phyloP scores from a whole-genome alignment of 1,139 yeast species.

The Hemisphaericaspora lyxosophila region DNA sequence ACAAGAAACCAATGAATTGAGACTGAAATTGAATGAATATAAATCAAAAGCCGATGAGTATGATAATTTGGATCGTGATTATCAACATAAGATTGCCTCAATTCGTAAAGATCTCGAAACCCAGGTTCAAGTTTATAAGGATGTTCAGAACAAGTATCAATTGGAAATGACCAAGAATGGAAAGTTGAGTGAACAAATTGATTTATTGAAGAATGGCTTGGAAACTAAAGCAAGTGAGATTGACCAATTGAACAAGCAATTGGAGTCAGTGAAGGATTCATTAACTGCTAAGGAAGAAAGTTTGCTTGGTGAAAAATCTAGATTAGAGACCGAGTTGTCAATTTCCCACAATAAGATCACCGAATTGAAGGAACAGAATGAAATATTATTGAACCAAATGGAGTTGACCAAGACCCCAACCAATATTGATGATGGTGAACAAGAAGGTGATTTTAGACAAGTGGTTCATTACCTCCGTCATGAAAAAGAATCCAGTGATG shows the following conservation, averaged over 20 bases:
- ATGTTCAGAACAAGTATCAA: conserved; percentile 56
- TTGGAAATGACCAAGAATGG: conserved; percentile 59
- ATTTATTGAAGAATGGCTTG: conserved; percentile 43
- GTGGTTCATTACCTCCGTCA: conserved; percentile 65
- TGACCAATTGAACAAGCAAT: conserved; percentile 28
- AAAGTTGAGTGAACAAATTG: conserved; percentile 47
- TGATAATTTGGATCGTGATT: conserved; percentile 35
- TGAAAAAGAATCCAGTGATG: conserved; percentile 73
- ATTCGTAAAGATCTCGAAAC: conserved; percentile 46
- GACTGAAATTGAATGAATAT: conserved; percentile 22
- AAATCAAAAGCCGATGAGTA: conserved; percentile 34
- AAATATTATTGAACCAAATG: conserved; percentile 66
- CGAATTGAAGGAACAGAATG: conserved; percentile 66
- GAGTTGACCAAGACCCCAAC: conserved; percentile 40
- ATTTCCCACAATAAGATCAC: conserved; percentile 45
- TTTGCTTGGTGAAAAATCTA: conserved; percentile 22
- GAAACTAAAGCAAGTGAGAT: conserved; percentile 37
- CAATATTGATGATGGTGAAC: conserved; percentile 13
- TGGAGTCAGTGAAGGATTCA: conserved; percentile 18
- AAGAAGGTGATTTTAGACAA: conserved; percentile 41
- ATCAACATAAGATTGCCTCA: conserved; percentile 31
- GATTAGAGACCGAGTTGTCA: conserved; percentile 55
- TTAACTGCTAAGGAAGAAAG: conserved; percentile 28
- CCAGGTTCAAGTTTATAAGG: conserved; percentile 50
- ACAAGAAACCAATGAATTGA: conserved; percentile 23